Evolutionary conservation across 495 filamentous ascomycete genomes (phyloP), one percentile per base, ranked within the genome.

Genomic region (Lineolata rhizophorae): DNA sequence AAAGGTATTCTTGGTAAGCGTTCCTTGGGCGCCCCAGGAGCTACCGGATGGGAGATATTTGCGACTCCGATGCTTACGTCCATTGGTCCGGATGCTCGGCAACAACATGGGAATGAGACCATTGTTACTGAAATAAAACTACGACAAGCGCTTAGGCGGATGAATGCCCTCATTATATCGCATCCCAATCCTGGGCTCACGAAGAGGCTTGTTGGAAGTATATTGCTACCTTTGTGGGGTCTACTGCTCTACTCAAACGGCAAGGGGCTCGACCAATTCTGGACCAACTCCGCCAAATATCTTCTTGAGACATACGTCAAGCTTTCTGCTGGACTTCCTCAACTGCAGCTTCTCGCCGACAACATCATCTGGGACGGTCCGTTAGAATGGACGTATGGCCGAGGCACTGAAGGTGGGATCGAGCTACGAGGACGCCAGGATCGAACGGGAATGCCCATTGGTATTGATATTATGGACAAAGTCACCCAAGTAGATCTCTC

Each of bases 101-200:
- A n/a, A n/a, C n/a, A n/a, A n/a, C n/a, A n/a, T n/a, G n/a, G n/a
- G n/a, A n/a, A n/a, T n/a, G n/a, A n/a, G n/a, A n/a, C 57, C 19
- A 35, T 67, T n/a, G 56, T 65, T 12, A 35, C 44, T 3, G 46
- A 57, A 6, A 34, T 41, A 16, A 56, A 63, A 4, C 39, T 72
- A 6, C 42, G 42, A 21, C 43, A 41, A 12, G 64, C 68, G 4
- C 32, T 87, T 5, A 51, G 57, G 13, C 63, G 76, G 11, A 38
- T 87, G 4, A 55, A 53, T 19, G 52, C 55, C 4, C 47, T 87
- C 4, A 43, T 72, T 1, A 50, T 65, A 17, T 70, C 76, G 8
- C 75, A 79, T 49, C 71, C 75, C 0, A 74, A 82, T 38, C 72
- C 76, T 2, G 68, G 69, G 1, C 53, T 87, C n/a, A 63, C 68